Percentiles rank a stretch among this genome's conserved stretches.
Evolutionary conservation across 441 rosid genomes (phyloP).

Genomic region (Rhodomyrtus psidioides): DNA sequence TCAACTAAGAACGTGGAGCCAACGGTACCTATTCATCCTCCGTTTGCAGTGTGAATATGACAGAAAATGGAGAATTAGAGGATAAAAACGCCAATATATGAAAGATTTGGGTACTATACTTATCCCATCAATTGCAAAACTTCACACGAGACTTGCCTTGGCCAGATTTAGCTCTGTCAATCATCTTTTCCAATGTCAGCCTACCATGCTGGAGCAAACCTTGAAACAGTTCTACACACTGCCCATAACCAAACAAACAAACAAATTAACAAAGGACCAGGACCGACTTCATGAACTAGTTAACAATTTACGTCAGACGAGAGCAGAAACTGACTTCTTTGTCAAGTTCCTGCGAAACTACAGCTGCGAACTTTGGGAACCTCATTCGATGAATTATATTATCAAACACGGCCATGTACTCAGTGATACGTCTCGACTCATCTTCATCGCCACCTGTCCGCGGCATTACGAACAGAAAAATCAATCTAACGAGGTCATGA

Average conservation of each 20-base stretch:
- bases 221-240: constrained; percentile 53
- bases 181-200: constrained; percentile 67
- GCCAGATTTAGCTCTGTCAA: constrained; percentile 44
- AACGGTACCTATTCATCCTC: background rate
- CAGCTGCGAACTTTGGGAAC: constrained; percentile 51
- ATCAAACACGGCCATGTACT: constrained; percentile 52
- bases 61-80: background rate
- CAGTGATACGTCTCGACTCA: constrained; percentile 33
- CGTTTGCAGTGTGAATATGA: background rate
- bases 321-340: constrained; percentile 26
- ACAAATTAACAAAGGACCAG: background rate
- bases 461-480: background rate
- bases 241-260: constrained; percentile 5
- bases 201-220: constrained; percentile 85
- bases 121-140: background rate
- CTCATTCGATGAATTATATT: constrained; percentile 66
- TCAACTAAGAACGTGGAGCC: background rate
- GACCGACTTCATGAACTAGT: background rate
- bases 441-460: constrained; percentile 39
- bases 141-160: constrained; percentile 29
- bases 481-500: background rate
- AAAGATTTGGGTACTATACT: background rate
- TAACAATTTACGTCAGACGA: background rate
- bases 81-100: background rate
- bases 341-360: constrained; percentile 36